Conservation (phyloP, 805 yeast species). For the Teunomyces pallodes region DNA sequence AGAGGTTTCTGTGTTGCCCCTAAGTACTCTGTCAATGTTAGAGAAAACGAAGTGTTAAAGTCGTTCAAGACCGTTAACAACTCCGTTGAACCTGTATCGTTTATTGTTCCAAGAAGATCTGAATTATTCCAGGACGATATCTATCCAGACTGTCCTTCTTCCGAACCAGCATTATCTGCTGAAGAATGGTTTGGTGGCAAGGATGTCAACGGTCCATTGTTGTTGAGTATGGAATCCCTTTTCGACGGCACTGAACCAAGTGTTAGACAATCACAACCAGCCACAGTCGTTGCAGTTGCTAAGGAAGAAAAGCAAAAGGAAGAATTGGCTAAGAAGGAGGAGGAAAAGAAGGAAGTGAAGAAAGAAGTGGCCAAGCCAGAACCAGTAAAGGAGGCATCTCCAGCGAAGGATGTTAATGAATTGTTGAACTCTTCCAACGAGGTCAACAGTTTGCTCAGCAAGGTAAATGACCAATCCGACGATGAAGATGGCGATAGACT, state of each 20-base stretch:
- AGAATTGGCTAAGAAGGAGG: constrained; percentile 13
- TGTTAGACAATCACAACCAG: constrained; percentile 40
- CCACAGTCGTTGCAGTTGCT: constrained; percentile 24
- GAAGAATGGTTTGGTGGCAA: constrained; percentile 80
- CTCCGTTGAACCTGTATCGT: constrained; percentile 86
- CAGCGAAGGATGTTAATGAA: constrained; percentile 32
- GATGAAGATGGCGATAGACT: constrained; percentile 27
- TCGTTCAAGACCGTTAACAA: constrained; percentile 89
- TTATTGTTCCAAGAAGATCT: constrained; percentile 89
- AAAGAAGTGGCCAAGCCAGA: constrained; percentile 5
- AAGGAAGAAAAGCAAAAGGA: constrained; percentile 22
- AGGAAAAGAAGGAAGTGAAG: constrained; percentile 10
- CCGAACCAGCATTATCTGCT: constrained; percentile 72
- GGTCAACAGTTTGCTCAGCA: constrained; percentile 33
- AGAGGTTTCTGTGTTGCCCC: constrained; percentile 94
- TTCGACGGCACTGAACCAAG: constrained; percentile 72
- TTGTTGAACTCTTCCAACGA: constrained; percentile 34
- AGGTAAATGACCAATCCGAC: constrained; percentile 39
- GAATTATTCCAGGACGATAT: constrained; percentile 92
- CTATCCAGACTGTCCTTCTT: constrained; percentile 87
- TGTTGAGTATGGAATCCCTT: constrained; percentile 70
- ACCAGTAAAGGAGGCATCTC: constrained; percentile 9
- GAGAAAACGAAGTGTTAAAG: constrained; percentile 80
- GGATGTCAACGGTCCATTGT: constrained; percentile 75
- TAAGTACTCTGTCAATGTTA: constrained; percentile 71